phyloP scores from a whole-genome alignment of 768 basidiomycete species.

The Podaxis sp. region DNA sequence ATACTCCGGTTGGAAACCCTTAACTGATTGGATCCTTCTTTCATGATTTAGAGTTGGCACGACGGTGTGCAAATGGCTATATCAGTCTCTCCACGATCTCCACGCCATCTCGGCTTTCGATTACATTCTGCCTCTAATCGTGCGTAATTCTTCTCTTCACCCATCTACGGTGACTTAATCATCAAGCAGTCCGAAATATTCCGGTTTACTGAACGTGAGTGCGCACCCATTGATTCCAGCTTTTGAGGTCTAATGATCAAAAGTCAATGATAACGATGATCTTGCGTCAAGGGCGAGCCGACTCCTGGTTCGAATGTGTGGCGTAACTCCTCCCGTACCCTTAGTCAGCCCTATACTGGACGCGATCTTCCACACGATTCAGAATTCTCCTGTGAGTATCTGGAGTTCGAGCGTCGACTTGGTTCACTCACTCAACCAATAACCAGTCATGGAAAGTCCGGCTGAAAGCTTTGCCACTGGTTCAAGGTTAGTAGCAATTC shows the following conservation, averaged over 20 bases:
- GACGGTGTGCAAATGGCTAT: slow-evolving; percentile 76
- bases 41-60: slow-evolving; percentile 51
- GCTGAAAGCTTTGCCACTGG: slow-evolving; percentile 79
- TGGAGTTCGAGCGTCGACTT: neutral
- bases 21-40: slow-evolving; percentile 2
- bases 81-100: slow-evolving; percentile 70
- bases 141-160: slow-evolving; percentile 29
- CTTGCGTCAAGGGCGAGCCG: slow-evolving; percentile 62
- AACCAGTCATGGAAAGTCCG: slow-evolving; percentile 83
- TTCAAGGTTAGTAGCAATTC: slow-evolving; percentile 55
- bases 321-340: slow-evolving; percentile 72
- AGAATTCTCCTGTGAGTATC: slow-evolving; percentile 63
- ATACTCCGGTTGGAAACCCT: neutral
- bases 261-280: slow-evolving; percentile 76
- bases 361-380: slow-evolving; percentile 75
- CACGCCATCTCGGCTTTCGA: slow-evolving; percentile 78
- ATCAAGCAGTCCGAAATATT: slow-evolving; percentile 64
- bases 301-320: slow-evolving; percentile 82
- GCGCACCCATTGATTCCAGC: neutral
- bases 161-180: slow-evolving; percentile 5
- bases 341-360: slow-evolving; percentile 70
- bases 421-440: slow-evolving; percentile 12
- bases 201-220: slow-evolving; percentile 68
- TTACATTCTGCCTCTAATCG: slow-evolving; percentile 81
- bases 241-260: slow-evolving; percentile 3